Evolutionary conservation across 2,329 filamentous ascomycete genomes (phyloP), one percentile per base, ranked within the genome.

Genomic region (Aspergillus fumigatus): DNA sequence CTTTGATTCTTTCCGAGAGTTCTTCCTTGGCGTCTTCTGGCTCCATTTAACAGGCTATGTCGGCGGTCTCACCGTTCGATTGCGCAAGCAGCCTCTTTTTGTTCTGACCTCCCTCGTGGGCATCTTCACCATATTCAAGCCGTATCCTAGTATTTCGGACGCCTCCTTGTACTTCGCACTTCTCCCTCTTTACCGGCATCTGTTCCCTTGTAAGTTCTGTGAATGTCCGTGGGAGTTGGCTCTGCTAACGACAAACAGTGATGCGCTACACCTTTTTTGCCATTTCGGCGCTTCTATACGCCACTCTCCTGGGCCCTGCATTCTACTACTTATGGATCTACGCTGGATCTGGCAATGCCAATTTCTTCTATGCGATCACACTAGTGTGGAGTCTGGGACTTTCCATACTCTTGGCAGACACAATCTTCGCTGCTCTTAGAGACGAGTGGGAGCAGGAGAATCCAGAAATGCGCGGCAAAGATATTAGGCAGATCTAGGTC

Each of bases 321-420:
- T 99, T 99, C 71, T 96, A 97, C 72, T 88, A 99, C 70, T 80
- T 99, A 4, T 99, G 94, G 94, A 93, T 99, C 56, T 99, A 97
- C 70, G 94, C 94, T 2, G 94, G 94, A 51, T 96, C 92, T 55
- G 94, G 94, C 27, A 99, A 99, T 68, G 94, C 94, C 57, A 99
- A 99, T 73, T 99, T 99, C 78, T 99, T 99, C 77, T 99, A 99
- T 71, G 94, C 94, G 62, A 97, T 99, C 67, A 99, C 94, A 0
- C 78, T 99, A n/a, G 94, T 99, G 0, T 99, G 94, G 94, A 96
- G 91, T 70, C 74, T 99, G 25, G 94, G 91, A 0, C 82, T 96
- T 64, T 92, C 92, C 40, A 81, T 99, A 60, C 78, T 99, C 29
- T 84, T 97, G 6, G 91, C 90, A 10, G 94, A 99, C 71, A 81